Percentiles rank a stretch among this genome's conserved stretches.
Evolutionary conservation across 306 rosid genomes (phyloP).

Genomic region (Cajanus cajan): DNA sequence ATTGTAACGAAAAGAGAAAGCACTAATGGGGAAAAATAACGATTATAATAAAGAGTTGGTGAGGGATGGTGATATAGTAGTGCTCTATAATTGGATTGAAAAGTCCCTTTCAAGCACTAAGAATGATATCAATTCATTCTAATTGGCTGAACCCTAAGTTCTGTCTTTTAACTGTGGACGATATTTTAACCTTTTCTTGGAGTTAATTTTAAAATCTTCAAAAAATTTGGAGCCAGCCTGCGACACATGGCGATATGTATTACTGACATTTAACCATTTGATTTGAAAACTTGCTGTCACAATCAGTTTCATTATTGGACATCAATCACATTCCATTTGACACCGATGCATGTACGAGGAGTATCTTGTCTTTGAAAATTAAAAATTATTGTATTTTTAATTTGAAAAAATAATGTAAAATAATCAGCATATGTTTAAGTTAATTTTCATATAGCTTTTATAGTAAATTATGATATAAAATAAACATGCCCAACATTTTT

Average conservation of each 20-base stretch:
- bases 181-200: constrained; percentile 19
- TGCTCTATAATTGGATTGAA: constrained; percentile 31
- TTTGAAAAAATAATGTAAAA: neutral
- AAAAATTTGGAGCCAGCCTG: neutral
- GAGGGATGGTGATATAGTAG: neutral
- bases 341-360: neutral
- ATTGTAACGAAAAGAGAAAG: neutral
- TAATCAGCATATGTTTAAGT: neutral
- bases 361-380: neutral
- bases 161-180: neutral
- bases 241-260: neutral
- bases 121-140: neutral
- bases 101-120: neutral
- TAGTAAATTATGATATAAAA: too few relatives aligned
- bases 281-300: neutral
- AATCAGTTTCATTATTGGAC: neutral
- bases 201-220: constrained; percentile 2
- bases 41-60: constrained; percentile 14
- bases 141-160: neutral
- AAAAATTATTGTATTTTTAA: neutral
- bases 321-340: neutral
- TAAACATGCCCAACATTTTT: too few relatives aligned
- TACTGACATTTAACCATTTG: neutral
- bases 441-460: too few relatives aligned
- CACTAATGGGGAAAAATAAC: neutral